A percentile compares a stretch with the other conserved stretches of the same genome.
phyloP scores from a whole-genome alignment of 176 grass and related monocot genomes.

The sorghum (Sorghum bicolor) region DNA sequence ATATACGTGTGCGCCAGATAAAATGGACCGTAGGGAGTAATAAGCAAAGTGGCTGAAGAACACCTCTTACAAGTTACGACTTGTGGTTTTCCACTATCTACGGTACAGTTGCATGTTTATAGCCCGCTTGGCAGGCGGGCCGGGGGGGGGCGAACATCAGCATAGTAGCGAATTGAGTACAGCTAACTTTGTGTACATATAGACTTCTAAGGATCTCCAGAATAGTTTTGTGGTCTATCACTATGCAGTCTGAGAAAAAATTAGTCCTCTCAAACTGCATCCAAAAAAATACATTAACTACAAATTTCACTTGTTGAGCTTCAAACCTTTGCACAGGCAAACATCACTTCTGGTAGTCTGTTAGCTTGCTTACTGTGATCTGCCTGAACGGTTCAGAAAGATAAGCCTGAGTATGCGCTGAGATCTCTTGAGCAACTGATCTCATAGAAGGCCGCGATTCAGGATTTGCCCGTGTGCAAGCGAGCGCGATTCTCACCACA shows the following conservation, averaged over 20 bases:
- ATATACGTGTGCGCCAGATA: no score
- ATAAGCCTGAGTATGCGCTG: constrained; percentile 56
- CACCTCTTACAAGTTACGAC: neutral
- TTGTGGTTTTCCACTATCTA: neutral
- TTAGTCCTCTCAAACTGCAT: constrained; percentile 9
- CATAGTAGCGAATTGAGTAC: neutral
- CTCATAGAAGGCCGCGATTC: constrained; percentile 75
- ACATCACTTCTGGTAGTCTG: constrained; percentile 62
- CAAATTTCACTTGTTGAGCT: neutral
- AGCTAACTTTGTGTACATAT: neutral
- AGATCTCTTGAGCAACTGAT: constrained; percentile 74
- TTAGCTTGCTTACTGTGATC: constrained; percentile 74
- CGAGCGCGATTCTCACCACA: constrained; percentile 57
- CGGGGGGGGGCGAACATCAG: neutral
- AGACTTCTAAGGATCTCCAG: neutral
- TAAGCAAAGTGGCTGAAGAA: neutral
- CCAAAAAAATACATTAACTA: neutral
- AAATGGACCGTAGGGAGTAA: no score
- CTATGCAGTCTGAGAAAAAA: neutral
- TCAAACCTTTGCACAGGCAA: constrained; percentile 5
- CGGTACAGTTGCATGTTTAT: neutral
- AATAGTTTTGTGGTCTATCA: neutral
- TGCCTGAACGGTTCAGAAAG: constrained; percentile 65
- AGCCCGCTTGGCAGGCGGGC: neutral
- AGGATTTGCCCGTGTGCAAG: constrained; percentile 61